Base-by-base conservation (phyloP, 2,329 filamentous ascomycete species). In the Trichoderma sp. region DNA sequence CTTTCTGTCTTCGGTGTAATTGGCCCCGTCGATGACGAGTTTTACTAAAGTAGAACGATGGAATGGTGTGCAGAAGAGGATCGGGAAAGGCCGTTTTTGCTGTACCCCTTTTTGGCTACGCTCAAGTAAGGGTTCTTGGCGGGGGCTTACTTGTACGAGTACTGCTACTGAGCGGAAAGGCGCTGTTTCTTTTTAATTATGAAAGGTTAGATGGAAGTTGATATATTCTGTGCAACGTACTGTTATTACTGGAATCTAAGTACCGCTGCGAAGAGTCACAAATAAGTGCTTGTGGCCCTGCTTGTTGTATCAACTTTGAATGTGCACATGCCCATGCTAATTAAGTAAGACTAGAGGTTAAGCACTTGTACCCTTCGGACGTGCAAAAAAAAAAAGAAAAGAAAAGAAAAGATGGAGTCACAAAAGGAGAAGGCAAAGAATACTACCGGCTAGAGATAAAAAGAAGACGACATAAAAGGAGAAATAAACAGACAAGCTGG, bases 11-110 rank as follows among this genome's bases (percentile, higher is more conserved):
- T 57, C 49, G n/a, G 61, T 56, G 47, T 16, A 64, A 56, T 40
- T 35, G 21, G 27, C 13, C 24, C 27, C 47, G 31, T 53, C 4
- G 37, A 27, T 31, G 29, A n/a, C 43, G 47, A 31, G 47, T 21
- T 35, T 16, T 43, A 43, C 40, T 10, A 43, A 35, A 35, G 33
- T 21, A 33, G 21, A n/a, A 8, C 21, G 52, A 47, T 35, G 33
- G 10, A 27, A 65, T 65, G 62, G 52, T 33, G 52, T 65, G 62
- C 62, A 65, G 62, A 35, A 21, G 35, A 53, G 33, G 62, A 65
- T 65, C 62, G 33, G 52, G 19, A 21, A 21, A 43, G 29, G 8
- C 40, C 37, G 16, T 56, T 56, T 61, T 21, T 5, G 35, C 7
- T 21, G 8, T 13, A 49, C 10, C 19, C 47, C 47, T 24, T 11